Conservation (phyloP, 495 filamentous ascomycete species). For the Halenospora varia region DNA sequence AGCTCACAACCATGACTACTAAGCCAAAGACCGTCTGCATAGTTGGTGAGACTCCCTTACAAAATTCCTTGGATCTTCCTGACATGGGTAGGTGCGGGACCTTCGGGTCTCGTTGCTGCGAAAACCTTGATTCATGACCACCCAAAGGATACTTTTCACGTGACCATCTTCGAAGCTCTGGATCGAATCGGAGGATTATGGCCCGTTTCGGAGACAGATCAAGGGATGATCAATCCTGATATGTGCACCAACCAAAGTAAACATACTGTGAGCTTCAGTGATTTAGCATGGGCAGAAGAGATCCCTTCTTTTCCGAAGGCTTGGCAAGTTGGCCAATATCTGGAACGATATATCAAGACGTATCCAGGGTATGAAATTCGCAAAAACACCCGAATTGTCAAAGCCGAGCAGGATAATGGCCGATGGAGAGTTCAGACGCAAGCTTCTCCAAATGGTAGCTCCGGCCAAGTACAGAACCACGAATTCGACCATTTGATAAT, state of each 20-base stretch:
- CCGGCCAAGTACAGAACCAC: neutral
- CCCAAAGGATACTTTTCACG: conserved; percentile 53
- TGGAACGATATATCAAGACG: conserved; percentile 54
- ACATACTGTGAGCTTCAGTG: conserved; percentile 76
- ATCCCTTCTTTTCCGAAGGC: conserved; percentile 66
- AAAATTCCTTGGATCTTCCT: neutral
- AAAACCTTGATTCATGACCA: conserved; percentile 68
- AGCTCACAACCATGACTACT: conserved; percentile 18
- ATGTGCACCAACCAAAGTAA: conserved; percentile 79
- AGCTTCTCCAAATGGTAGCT: neutral
- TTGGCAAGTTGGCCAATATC: conserved; percentile 70
- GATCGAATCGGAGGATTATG: conserved; percentile 72
- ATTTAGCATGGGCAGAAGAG: conserved; percentile 60
- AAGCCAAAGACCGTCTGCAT: conserved; percentile 59
- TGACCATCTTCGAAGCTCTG: conserved; percentile 67
- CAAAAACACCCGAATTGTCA: conserved; percentile 6
- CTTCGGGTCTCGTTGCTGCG: conserved; percentile 76
- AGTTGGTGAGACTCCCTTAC: conserved; percentile 42
- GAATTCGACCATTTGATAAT: conserved; percentile 71
- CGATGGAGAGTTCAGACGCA: conserved; percentile 49
- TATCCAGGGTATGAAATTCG: conserved; percentile 34
- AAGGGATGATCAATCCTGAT: conserved; percentile 52
- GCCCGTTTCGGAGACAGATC: conserved; percentile 44
- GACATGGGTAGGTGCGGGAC: conserved; percentile 60
- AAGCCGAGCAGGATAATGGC: conserved; percentile 9